These are phyloP conservation scores for Hibiscus trionum DNA, from an alignment of 345 rosid genomes.

Conservation along the genomic window DNA sequence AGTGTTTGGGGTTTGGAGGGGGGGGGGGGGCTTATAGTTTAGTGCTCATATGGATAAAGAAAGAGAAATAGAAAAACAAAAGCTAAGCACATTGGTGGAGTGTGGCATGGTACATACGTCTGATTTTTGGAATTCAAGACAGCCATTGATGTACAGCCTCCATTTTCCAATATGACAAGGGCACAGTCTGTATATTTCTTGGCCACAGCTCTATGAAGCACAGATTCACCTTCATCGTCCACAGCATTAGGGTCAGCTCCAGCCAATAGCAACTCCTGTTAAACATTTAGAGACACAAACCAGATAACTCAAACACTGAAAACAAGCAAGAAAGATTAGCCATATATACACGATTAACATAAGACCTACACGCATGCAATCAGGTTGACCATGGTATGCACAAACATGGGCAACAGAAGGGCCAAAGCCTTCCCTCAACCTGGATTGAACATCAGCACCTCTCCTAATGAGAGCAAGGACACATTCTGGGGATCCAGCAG, in stretches of 20 bases:
- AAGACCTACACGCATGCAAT: conserved; percentile 87
- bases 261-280: conserved; percentile 83
- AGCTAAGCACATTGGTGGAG: background rate
- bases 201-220: conserved; percentile 81
- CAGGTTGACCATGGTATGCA: conserved; percentile 98
- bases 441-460: conserved; percentile 76
- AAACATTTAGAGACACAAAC: conserved; percentile 14
- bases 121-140: conserved; percentile 56
- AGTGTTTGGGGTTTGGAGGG: background rate
- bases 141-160: conserved; percentile 80
- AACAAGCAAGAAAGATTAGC: background rate
- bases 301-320: background rate
- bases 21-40: background rate
- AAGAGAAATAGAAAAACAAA: background rate
- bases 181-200: conserved; percentile 94
- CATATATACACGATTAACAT: conserved; percentile 7
- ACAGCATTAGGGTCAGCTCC: conserved; percentile 43
- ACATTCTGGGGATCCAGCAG: conserved; percentile 96
- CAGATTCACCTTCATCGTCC: conserved; percentile 97
- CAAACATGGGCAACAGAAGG: conserved; percentile 97
- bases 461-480: conserved; percentile 78
- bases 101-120: conserved; percentile 46
- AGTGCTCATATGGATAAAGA: background rate
- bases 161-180: conserved; percentile 22
- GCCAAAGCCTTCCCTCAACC: conserved; percentile 82